These are phyloP conservation scores for Chlorencoelia australis DNA, from an alignment of 2,329 filamentous ascomycete genomes.

Conservation along the genomic window DNA sequence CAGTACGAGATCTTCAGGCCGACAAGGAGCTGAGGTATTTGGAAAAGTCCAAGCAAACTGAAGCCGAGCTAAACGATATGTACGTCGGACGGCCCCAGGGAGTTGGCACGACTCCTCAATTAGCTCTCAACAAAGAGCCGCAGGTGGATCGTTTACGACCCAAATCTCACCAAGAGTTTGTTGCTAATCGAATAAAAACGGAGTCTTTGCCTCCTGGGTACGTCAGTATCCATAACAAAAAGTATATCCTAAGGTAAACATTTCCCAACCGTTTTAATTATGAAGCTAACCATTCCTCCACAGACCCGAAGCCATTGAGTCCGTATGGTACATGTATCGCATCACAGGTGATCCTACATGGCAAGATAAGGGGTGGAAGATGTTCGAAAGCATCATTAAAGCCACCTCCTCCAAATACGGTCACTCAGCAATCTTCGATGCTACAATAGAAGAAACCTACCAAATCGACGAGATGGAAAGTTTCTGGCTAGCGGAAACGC, in stretches of 20 bases:
- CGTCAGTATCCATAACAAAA: constrained; percentile 32
- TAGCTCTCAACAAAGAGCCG: constrained; percentile 1
- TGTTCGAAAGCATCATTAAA: constrained; percentile 65
- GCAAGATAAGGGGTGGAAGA: constrained; percentile 76
- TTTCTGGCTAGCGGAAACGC: constrained; percentile 83
- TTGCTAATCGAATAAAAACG: constrained; percentile 34
- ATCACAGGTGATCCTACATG: constrained; percentile 69
- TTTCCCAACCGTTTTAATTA: not conserved
- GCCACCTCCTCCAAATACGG: constrained; percentile 56
- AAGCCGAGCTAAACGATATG: constrained; percentile 14
- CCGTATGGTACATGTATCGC: constrained; percentile 82
- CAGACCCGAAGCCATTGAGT: constrained; percentile 65
- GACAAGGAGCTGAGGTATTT: too few species aligned
- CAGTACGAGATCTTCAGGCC: too few species aligned
- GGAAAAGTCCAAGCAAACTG: constrained; percentile 11
- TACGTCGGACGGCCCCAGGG: constrained; percentile 10
- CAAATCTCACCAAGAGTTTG: constrained; percentile 43
- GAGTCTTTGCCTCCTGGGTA: constrained; percentile 43
- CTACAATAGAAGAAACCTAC: constrained; percentile 35
- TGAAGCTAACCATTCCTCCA: constrained; percentile 10
- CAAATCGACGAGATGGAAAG: constrained; percentile 66
- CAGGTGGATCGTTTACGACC: constrained; percentile 19
- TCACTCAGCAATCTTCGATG: constrained; percentile 60
- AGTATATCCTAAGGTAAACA: constrained; percentile 53
- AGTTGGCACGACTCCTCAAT: constrained; percentile 5